These are phyloP conservation scores for Haplosporangium sp. DNA, from an alignment of 371 early-diverging fungal genomes.

Conservation along the genomic window DNA sequence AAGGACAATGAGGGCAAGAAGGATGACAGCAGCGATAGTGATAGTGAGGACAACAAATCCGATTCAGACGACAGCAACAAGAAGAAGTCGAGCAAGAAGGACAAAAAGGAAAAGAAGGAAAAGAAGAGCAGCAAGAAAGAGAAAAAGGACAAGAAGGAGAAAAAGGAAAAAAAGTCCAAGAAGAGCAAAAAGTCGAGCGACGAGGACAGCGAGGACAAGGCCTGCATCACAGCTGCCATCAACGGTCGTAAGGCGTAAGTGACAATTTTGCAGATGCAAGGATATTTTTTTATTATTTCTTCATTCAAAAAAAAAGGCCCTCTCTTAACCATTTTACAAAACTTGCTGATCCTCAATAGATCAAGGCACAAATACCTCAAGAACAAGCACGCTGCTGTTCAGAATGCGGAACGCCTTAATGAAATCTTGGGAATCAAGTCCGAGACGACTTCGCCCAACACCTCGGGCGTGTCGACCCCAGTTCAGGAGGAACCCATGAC, in stretches of 20 bases:
- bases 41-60: conserved; percentile 52
- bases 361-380: conserved; percentile 79
- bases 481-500: conserved; percentile 42
- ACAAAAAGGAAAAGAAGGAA: conserved; percentile 24
- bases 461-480: conserved; percentile 52
- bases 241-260: conserved; percentile 68
- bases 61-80: conserved; percentile 54
- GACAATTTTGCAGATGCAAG: background rate
- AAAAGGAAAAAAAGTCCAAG: conserved; percentile 58
- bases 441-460: conserved; percentile 52
- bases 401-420: conserved; percentile 61
- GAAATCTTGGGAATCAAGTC: conserved; percentile 68
- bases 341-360: conserved; percentile 32
- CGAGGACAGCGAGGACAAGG: conserved; percentile 43
- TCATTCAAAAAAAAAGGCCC: background rate
- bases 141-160: conserved; percentile 50
- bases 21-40: conserved; percentile 28
- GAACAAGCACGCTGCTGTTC: conserved; percentile 71
- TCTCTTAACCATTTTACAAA: background rate
- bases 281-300: background rate
- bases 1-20: conserved; percentile 30
- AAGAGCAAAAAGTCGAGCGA: conserved; percentile 54
- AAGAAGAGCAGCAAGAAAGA: conserved; percentile 52
- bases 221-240: conserved; percentile 45
- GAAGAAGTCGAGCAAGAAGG: conserved; percentile 30